These are phyloP conservation scores for Groenewaldozyma sp. DNA, from an alignment of 1,139 yeast species.

Conservation along the genomic window DNA sequence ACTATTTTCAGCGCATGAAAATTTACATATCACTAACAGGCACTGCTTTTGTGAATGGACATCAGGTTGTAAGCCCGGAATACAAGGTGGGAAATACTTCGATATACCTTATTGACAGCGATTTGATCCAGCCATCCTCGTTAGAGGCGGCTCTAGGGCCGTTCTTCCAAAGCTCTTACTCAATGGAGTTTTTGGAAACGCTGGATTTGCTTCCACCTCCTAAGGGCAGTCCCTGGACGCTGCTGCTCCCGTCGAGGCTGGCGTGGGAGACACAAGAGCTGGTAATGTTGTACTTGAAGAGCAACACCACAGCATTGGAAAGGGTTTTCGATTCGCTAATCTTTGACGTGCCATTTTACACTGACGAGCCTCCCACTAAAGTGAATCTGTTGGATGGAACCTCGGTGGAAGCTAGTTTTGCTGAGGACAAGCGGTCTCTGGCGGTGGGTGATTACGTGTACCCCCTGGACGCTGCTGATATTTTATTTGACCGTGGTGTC, in stretches of 20 bases:
- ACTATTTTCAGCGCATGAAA: slow-evolving; percentile 24
- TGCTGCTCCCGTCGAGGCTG: slow-evolving; percentile 67
- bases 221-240: slow-evolving; percentile 45
- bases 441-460: slow-evolving; percentile 22
- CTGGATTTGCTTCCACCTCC: slow-evolving; percentile 39
- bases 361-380: slow-evolving; percentile 40
- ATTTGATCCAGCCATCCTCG: slow-evolving; percentile 46
- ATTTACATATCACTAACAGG: slow-evolving; percentile 17
- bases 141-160: slow-evolving; percentile 47
- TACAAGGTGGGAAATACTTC: slow-evolving; percentile 45
- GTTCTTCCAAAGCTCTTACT: slow-evolving; percentile 42
- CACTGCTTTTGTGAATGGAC: slow-evolving; percentile 40
- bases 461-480: slow-evolving; percentile 44
- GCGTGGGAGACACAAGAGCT: slow-evolving; percentile 68
- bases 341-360: slow-evolving; percentile 55
- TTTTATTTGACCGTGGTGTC: slow-evolving; percentile 77
- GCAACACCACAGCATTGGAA: slow-evolving; percentile 43
- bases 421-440: slow-evolving; percentile 8
- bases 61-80: slow-evolving; percentile 37
- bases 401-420: slow-evolving; percentile 18
- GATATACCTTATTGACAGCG: slow-evolving; percentile 56
- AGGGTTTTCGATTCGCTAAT: slow-evolving; percentile 49
- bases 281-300: slow-evolving; percentile 48
- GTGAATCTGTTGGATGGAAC: slow-evolving; percentile 31
- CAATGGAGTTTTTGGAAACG: slow-evolving; percentile 42